Evolutionary conservation across 495 filamentous ascomycete genomes (phyloP), one percentile per base, ranked within the genome.

Genomic region (Hamigera avellanea): DNA sequence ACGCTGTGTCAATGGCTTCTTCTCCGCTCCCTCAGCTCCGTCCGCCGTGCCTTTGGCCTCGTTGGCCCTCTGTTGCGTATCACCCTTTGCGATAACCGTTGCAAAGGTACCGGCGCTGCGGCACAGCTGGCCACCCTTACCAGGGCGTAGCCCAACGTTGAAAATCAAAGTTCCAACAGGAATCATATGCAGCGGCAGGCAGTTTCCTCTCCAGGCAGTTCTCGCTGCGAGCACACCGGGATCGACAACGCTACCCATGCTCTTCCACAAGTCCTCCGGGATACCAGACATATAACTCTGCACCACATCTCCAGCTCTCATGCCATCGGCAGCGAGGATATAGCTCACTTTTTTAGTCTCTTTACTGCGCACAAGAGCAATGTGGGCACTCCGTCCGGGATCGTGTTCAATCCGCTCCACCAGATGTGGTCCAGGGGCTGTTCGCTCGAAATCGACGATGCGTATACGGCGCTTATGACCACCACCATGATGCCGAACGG

Each of bases 331-430:
- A 3, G 91, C 91, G 33, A 96, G 62, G 44, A 96, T 91, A 57
- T 98, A 98, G 46, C 75, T 86, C 64, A 66, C 21, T 19, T 57
- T 59, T 6, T 50, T 44, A 10, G 53, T 73, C 33, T 83, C 71
- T 44, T 83, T 69, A 32, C 70, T 85, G 38, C 57, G 58, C 19
- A 95, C 47, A 33, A 98, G 65, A 2, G 91, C 91, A 49, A 98
- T 93, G 53, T 98, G 91, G 3, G 88, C 88, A 48, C 73, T 91
- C 19, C 91, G 83, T 33, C 85, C 85, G 1, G 91, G 91, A 46
- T 98, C 91, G 52, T 94, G 82, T 60, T 98, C 91, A 52, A 98
- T 95, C 37, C 91, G 75, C 46, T 95, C 86, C 38, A 98, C 87
- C 2, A 72, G 55, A 45, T 95, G 91, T 29, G 78, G 78, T 6